Evolutionary conservation across 768 basidiomycete species (phyloP), one percentile per base, ranked within the genome.

Genomic region (Phlegmacium glaucopus): DNA sequence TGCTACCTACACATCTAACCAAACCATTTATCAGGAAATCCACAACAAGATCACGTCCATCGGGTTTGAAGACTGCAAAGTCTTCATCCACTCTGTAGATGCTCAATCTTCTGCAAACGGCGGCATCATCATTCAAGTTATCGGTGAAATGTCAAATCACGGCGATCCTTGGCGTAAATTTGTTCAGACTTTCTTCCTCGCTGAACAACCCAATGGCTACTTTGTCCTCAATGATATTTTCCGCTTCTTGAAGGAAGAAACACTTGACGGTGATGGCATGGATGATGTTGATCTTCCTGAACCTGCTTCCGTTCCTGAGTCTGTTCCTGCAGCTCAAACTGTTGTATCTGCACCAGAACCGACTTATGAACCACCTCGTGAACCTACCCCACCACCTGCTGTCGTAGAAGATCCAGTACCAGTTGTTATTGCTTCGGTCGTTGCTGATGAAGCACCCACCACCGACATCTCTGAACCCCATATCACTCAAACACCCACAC

Each of bases 151-250:
- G 90, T 92, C 90, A 44, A 98, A 98, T 71, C 79, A 82, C 54
- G 80, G 81, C 48, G 90, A 88, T 44, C 78, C 90, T 4, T 99
- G 96, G 96, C 84, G 87, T 62, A 99, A 98, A 73, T 99, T 99
- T 60, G 94, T 94, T 9, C 96, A 99, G 72, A 97, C 95, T 6
- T 98, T 99, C 74, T 98, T 99, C 88, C 86, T 99, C 45, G 96
- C 96, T 32, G 94, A 97, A 69, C 96, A 99, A 71, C 92, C 93
- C 11, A 96, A 95, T 58, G 96, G 96, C 36, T 99, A 98, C 75
- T 99, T 95, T 64, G 96, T 99, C 55, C 85, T 99, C 70, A 99
- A 99, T 71, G 96, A 99, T 73, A 97, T 98, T 74, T 99, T 98
- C 85, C 89, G 96, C 50, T 98, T 96, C 79, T 76, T 99, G 54